Evolutionary conservation across 441 rosid species (phyloP).

Genomic region (Pelargonium cotyledonis): DNA sequence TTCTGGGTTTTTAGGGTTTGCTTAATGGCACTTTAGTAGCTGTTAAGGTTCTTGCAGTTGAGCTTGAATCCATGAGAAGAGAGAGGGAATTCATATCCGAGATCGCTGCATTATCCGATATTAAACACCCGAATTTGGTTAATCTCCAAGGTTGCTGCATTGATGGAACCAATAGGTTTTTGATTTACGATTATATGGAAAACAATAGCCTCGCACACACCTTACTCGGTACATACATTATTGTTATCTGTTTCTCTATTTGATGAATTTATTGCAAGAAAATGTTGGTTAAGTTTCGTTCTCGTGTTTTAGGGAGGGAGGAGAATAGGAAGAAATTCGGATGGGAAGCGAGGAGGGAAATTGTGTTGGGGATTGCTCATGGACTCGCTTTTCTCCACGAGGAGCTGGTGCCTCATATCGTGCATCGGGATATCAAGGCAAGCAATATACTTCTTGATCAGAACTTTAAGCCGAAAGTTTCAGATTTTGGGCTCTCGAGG

Average conservation of each 20-base stretch:
- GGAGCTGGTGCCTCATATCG: conserved; percentile 38
- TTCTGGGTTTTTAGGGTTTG: conserved; percentile 37
- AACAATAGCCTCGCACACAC: conserved; percentile 44
- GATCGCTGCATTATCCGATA: conserved; percentile 38
- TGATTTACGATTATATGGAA: conserved; percentile 58
- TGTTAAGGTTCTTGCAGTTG: conserved; percentile 47
- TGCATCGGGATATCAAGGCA: conserved; percentile 59
- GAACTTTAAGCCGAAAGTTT: conserved; percentile 41
- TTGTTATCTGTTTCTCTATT: too few relatives aligned
- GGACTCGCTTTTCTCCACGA: conserved; percentile 56
- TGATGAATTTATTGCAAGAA: background rate
- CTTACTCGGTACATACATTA: conserved; percentile 40
- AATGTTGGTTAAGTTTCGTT: background rate
- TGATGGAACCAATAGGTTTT: conserved; percentile 40
- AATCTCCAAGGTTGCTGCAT: conserved; percentile 52
- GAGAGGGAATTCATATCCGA: conserved; percentile 62
- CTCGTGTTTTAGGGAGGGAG: conserved; percentile 33
- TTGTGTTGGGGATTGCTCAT: conserved; percentile 41
- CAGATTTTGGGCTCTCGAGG: conserved; percentile 55
- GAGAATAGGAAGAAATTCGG: conserved; percentile 36
- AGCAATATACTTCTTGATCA: conserved; percentile 48
- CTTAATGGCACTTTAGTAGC: conserved; percentile 41
- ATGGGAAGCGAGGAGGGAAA: conserved; percentile 39
- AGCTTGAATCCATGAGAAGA: conserved; percentile 51
- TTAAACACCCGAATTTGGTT: conserved; percentile 52